Evolutionary conservation across 306 rosid species (phyloP), one percentile per base, ranked within the genome.

Genomic region (Acacia confusa): DNA sequence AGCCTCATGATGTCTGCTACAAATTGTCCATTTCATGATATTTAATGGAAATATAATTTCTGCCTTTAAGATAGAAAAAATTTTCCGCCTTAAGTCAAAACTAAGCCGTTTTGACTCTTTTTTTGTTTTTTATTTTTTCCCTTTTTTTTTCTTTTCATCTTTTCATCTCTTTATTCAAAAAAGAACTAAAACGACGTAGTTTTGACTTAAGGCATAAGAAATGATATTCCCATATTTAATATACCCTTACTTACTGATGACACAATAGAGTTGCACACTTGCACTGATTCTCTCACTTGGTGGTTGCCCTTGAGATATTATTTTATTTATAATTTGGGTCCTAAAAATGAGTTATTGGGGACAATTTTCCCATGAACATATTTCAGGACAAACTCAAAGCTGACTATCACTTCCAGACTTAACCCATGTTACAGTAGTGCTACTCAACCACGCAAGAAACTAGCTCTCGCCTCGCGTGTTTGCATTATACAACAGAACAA

Each of bases 231-330:
- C n/a, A 65, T 52, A 34, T 47, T 47, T 47, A 68, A 36, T 64
- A 76, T 50, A 80, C 50, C 70, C 27, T 25, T 68, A 30, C 38
- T 17, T 44, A 48, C 84, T 52, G 79, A 43, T 36, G 61, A 41
- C 70, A 48, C 78, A 73, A n/a, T 74, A 30, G 60, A 41, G 60
- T 53, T 20, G 3, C 60, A 7, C 16, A 4, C 5, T 70, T 20
- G 48, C 69, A 67, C 50, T 79, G 22, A 74, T 72, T 44, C 58
- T 7, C 8, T 32, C 30, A 63, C 40, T 24, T 24, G 53, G n/a
- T 50, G 28, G 45, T 32, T 73, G 63, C 13, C 63, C 63, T 24
- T 10, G 30, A 27, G 44, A 34, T n/a, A 73, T 60, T 22, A 58
- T 22, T 34, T 36, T 17, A 53, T 52, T 7, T 15, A 17, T 52